These are phyloP conservation scores for Syzygium syzygioides DNA, from an alignment of 441 rosid genomes.

Conservation along the genomic window DNA sequence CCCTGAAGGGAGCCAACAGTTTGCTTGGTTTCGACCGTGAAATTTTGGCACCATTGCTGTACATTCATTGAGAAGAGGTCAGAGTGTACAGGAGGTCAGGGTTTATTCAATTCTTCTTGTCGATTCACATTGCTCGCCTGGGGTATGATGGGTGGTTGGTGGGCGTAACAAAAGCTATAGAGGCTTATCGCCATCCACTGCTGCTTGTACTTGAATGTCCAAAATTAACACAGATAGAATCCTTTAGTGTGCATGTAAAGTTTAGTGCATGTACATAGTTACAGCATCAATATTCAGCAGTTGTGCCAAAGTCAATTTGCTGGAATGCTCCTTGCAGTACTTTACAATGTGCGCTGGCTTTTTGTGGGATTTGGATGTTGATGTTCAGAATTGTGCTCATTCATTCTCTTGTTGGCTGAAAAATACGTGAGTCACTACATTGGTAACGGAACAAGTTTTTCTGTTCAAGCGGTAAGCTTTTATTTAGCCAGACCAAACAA, in stretches of 20 bases:
- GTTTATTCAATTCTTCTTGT: constrained; percentile 15
- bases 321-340: no score
- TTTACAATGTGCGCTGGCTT: neutral
- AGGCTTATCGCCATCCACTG: no score
- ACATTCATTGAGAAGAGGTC: constrained; percentile 30
- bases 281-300: no score
- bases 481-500: neutral
- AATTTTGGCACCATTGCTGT: constrained; percentile 35
- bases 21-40: constrained; percentile 11
- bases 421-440: neutral
- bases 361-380: neutral
- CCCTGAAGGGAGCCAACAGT: neutral
- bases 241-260: no score
- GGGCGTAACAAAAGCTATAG: no score
- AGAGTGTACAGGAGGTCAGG: constrained; percentile 41
- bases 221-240: no score
- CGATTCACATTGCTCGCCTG: neutral
- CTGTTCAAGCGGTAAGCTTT: neutral
- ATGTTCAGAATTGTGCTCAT: neutral
- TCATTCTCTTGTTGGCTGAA: neutral
- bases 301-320: no score
- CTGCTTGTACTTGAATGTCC: no score
- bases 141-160: no score
- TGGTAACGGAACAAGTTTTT: neutral
- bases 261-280: no score